phyloP scores from a whole-genome alignment of 2,329 filamentous ascomycete genomes.

The Dothidotthia symphoricarpi region DNA sequence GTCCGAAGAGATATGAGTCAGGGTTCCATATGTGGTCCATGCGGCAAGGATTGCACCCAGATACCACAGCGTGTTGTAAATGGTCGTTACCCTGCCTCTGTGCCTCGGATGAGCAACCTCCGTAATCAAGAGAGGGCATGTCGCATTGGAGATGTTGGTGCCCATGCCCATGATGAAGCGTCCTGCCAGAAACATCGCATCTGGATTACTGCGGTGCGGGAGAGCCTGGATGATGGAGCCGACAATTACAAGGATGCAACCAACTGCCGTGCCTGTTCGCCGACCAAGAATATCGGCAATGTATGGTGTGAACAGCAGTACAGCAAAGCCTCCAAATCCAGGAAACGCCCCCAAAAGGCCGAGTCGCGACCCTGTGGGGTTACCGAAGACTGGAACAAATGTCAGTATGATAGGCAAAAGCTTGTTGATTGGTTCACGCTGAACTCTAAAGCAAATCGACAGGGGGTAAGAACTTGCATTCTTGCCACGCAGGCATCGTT shows the following conservation, averaged over 20 bases:
- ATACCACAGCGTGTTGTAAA: constrained; percentile 48
- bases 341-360: constrained; percentile 48
- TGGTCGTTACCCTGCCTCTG: constrained; percentile 57
- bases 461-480: constrained; percentile 6
- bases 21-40: constrained; percentile 14
- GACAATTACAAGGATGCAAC: constrained; percentile 51
- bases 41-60: constrained; percentile 21
- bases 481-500: constrained; percentile 20
- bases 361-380: constrained; percentile 50
- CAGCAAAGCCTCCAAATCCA: constrained; percentile 49
- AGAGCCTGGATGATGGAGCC: constrained; percentile 52
- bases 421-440: too few relatives aligned
- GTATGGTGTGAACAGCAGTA: constrained; percentile 44
- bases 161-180: constrained; percentile 45
- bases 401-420: too few relatives aligned
- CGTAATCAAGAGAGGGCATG: constrained; percentile 55
- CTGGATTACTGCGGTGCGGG: constrained; percentile 44
- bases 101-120: constrained; percentile 60
- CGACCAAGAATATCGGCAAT: constrained; percentile 44
- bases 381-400: constrained; percentile 36
- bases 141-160: constrained; percentile 53
- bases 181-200: constrained; percentile 49
- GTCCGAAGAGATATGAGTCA: constrained; percentile 10
- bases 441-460: too few relatives aligned
- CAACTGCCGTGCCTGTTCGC: constrained; percentile 54